A percentile compares a stretch with the other conserved stretches of the same genome.
phyloP scores from a whole-genome alignment of 768 basidiomycete genomes.

The Melanogaster broomeanus region DNA sequence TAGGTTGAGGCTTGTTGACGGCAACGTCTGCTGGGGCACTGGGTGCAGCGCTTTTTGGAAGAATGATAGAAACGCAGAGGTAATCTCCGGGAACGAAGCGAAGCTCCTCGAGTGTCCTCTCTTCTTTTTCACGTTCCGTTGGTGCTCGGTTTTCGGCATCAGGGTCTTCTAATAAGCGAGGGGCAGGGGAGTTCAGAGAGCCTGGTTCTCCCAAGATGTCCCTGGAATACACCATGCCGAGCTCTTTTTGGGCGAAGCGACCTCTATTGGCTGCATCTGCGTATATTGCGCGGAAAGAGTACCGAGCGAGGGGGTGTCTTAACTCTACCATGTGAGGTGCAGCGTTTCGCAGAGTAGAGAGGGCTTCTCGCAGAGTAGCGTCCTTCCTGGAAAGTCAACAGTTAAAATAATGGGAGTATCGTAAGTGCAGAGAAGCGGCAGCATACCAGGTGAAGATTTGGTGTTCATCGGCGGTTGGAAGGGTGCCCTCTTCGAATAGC shows the following conservation, averaged over 20 bases:
- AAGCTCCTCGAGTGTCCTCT: slow-evolving; percentile 76
- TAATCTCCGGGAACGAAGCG: slow-evolving; percentile 83
- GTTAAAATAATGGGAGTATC: neutral
- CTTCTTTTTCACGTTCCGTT: slow-evolving; percentile 55
- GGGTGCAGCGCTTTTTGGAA: slow-evolving; percentile 60
- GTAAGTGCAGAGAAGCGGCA: neutral
- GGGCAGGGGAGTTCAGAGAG: slow-evolving; percentile 53
- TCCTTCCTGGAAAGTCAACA: slow-evolving; percentile 60
- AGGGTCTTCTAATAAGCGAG: slow-evolving; percentile 58
- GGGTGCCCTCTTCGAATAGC: slow-evolving; percentile 75
- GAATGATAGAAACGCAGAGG: slow-evolving; percentile 69
- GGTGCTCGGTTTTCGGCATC: slow-evolving; percentile 32
- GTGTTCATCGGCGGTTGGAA: slow-evolving; percentile 80
- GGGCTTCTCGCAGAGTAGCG: slow-evolving; percentile 75
- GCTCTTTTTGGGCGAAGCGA: slow-evolving; percentile 72
- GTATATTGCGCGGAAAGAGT: slow-evolving; percentile 78
- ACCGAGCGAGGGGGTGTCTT: slow-evolving; percentile 79
- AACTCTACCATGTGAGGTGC: slow-evolving; percentile 71
- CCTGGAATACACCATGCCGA: slow-evolving; percentile 80
- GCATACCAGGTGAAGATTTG: slow-evolving; percentile 79
- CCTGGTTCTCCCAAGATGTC: slow-evolving; percentile 85
- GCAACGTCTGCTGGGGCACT: slow-evolving; percentile 52
- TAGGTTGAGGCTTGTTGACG: slow-evolving; percentile 35
- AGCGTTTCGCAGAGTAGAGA: slow-evolving; percentile 74
- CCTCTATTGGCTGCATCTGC: slow-evolving; percentile 75